Conservation (phyloP, 306 rosid species). For the Quercus aquifolioides region DNA sequence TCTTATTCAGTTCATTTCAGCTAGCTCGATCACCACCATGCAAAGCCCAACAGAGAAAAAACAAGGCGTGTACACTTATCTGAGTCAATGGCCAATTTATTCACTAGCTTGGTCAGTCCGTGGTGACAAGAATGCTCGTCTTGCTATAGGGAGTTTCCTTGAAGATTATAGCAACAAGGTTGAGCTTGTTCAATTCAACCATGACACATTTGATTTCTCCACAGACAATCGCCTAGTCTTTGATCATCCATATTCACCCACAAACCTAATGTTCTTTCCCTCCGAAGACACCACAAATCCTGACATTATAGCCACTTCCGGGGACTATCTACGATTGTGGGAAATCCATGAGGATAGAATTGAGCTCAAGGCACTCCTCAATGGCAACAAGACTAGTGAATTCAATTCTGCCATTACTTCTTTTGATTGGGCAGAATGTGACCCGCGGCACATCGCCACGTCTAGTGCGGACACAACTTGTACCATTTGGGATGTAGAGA, state of each 20-base stretch:
- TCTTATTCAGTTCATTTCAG: neutral
- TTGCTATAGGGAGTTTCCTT: conserved; percentile 55
- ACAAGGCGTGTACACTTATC: conserved; percentile 43
- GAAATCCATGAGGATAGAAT: conserved; percentile 54
- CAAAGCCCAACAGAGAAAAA: conserved; percentile 32
- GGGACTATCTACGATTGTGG: conserved; percentile 61
- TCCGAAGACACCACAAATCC: conserved; percentile 44
- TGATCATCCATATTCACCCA: conserved; percentile 66
- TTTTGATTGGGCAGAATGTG: conserved; percentile 55
- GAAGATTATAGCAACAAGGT: conserved; percentile 65
- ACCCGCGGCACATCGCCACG: conserved; percentile 37
- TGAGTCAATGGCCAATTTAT: conserved; percentile 56
- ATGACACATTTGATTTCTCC: conserved; percentile 37
- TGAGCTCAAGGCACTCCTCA: conserved; percentile 49
- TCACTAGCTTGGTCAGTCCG: conserved; percentile 61
- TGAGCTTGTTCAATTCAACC: conserved; percentile 53
- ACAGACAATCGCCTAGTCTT: conserved; percentile 43
- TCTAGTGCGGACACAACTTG: conserved; percentile 59
- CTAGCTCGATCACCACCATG: conserved; percentile 15
- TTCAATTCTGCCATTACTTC: conserved; percentile 53
- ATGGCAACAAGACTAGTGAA: conserved; percentile 44
- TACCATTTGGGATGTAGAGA: conserved; percentile 65
- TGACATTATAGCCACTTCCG: conserved; percentile 62
- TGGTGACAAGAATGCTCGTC: conserved; percentile 41
- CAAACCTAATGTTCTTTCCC: conserved; percentile 73